Conservation (phyloP, 495 filamentous ascomycete genomes). For the Penicillium cosmopolitanum region DNA sequence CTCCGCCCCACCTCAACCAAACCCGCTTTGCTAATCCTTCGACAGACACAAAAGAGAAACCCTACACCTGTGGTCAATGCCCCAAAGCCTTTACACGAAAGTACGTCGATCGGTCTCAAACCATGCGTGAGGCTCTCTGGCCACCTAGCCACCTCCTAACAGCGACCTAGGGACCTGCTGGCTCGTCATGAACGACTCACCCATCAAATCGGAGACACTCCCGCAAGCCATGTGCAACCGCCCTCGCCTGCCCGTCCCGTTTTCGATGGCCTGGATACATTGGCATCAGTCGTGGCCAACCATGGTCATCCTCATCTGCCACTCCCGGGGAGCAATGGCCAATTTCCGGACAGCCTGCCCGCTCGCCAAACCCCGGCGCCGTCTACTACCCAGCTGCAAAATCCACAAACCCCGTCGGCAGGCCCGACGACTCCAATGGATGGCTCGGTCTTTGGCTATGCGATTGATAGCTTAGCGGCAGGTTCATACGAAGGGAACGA, state of each 20-base stretch:
- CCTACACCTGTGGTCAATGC: conserved; percentile 40
- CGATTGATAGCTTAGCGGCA: conserved; percentile 27
- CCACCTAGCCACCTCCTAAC: background rate
- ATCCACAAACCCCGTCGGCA: conserved; percentile 20
- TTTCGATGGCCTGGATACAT: conserved; percentile 37
- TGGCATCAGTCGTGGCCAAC: conserved; percentile 40
- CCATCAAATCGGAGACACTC: conserved; percentile 29
- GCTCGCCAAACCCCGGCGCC: conserved; percentile 23
- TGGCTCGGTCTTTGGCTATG: conserved; percentile 31
- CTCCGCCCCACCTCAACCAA: conserved; percentile 5
- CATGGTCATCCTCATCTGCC: conserved; percentile 23
- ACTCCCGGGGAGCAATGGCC: conserved; percentile 8
- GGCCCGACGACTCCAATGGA: conserved; percentile 25
- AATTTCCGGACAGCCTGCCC: conserved; percentile 13
- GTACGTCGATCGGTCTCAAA: conserved; percentile 23
- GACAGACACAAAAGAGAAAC: conserved; percentile 50
- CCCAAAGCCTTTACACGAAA: conserved; percentile 48
- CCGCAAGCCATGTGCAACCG: conserved; percentile 18
- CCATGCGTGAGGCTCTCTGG: background rate
- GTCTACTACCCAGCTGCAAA: conserved; percentile 12
- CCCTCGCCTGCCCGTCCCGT: conserved; percentile 27
- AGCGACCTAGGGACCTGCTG: conserved; percentile 34
- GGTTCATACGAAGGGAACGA: conserved; percentile 38
- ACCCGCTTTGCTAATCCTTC: conserved; percentile 9
- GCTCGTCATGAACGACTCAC: conserved; percentile 43